Evolutionary conservation across 257 asterid species (phyloP), one percentile per base, ranked within the genome.

Genomic region (Scutellaria baicalensis): DNA sequence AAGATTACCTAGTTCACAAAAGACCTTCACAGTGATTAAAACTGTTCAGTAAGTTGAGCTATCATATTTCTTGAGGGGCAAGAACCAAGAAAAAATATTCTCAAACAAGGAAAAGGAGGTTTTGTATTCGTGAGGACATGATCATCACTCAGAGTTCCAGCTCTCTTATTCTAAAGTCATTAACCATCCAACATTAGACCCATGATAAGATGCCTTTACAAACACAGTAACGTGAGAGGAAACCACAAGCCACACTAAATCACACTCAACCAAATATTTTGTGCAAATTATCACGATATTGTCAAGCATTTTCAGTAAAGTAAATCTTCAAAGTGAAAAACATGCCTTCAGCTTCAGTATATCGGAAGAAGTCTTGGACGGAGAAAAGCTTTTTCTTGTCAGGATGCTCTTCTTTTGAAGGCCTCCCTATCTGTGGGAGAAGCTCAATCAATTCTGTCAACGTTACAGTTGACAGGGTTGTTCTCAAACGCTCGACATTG

Each of bases 331-430:
- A 49, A 56, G 31, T 62, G 59, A 72, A 75, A 54, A 4, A 50
- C 52, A 77, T 83, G 91, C 99, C 99, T 91, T 94, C 99, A 64
- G 99, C 81, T 79, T 94, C 99, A 18, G 99, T 94, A 78, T 94
- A 94, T 86, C 92, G 86, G 88, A 94, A 94, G 64, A 94, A 94
- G 61, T 94, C 99, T 82, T 94, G 99, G 21, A 91, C 99, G 33
- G 96, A 91, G 80, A 91, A 77, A 60, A 94, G 84, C 68, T 92
- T 91, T 85, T 91, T 94, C 84, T 94, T 94, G 83, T 94, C 99
- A 42, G 99, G 99, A 83, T 91, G 87, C 55, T 89, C 98, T 66
- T 89, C 98, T 80, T 91, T 88, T 9, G 95, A 87, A 67, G 95
- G 87, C 33, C 85, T 84, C 45, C 97, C 95, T 44, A 94, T 68